Percentiles rank a stretch among this genome's conserved stretches.
Conservation (phyloP, 371 early-diverging fungal species). For the Mucor piriformis region DNA sequence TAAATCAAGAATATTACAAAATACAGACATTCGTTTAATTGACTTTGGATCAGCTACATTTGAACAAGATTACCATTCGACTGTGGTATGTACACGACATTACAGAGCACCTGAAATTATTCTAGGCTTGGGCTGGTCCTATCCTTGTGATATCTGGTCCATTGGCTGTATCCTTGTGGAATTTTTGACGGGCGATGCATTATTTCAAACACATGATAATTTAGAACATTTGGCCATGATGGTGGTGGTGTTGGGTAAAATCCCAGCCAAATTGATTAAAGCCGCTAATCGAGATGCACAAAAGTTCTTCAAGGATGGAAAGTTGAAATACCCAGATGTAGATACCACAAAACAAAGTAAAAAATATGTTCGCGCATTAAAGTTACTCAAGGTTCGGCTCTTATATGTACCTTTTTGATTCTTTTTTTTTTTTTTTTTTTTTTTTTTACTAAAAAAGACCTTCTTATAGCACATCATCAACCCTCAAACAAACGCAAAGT, state of each 20-base stretch:
- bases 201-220: constrained; percentile 93
- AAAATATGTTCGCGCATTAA: constrained; percentile 69
- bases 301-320: constrained; percentile 63
- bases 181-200: constrained; percentile 91
- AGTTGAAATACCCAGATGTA: constrained; percentile 68
- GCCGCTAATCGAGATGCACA: constrained; percentile 49
- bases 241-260: constrained; percentile 63
- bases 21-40: constrained; percentile 86
- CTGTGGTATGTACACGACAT: constrained; percentile 90
- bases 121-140: constrained; percentile 90
- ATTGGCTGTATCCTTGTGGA: constrained; percentile 96
- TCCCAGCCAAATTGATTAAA: constrained; percentile 24
- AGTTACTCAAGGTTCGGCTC: constrained; percentile 62
- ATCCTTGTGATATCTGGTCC: constrained; percentile 97
- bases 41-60: constrained; percentile 98
- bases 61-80: constrained; percentile 89
- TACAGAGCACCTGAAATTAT: constrained; percentile 98
- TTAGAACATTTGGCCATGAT: constrained; percentile 78
- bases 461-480: constrained; percentile 34
- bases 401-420: no score
- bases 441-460: neutral
- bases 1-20: constrained; percentile 58
- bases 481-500: constrained; percentile 31
- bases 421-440: neutral
- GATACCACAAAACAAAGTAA: constrained; percentile 66